Conservation (phyloP, 2,329 filamentous ascomycete species). For the Neonectria sp. region DNA sequence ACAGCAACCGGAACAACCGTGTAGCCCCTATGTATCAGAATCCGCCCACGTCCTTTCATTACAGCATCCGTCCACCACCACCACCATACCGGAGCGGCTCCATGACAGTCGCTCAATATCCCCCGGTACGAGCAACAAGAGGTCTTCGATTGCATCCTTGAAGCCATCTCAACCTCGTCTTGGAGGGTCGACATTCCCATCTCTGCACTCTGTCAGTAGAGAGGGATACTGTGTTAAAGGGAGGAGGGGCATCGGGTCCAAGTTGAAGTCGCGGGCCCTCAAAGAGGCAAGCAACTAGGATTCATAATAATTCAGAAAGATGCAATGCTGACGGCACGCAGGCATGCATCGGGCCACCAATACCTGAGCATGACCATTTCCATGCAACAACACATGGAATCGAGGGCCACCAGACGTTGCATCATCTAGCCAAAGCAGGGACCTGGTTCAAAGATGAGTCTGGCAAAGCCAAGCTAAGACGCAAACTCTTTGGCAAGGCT, state of each 20-base stretch:
- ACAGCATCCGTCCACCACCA: constrained; percentile 52
- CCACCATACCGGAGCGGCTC: constrained; percentile 20
- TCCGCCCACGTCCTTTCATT: constrained; percentile 64
- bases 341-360: constrained; percentile 29
- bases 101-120: constrained; percentile 25
- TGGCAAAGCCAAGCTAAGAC: constrained; percentile 46
- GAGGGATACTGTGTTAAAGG: constrained; percentile 35
- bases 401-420: constrained; percentile 35
- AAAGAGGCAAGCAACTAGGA: constrained; percentile 30
- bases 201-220: constrained; percentile 14
- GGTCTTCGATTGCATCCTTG: neutral
- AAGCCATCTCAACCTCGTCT: neutral
- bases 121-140: constrained; percentile 13
- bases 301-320: neutral
- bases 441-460: constrained; percentile 53
- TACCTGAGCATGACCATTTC: constrained; percentile 35
- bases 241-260: constrained; percentile 45
- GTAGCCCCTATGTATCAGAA: constrained; percentile 64
- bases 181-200: neutral
- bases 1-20: constrained; percentile 38
- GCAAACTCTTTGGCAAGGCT: constrained; percentile 58
- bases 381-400: constrained; percentile 29
- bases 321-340: constrained; percentile 24
- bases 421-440: constrained; percentile 41
- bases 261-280: constrained; percentile 31